Evolutionary conservation across 352 stramenopile genomes (phyloP).

Genomic region (Phytophthora colocasiae): DNA sequence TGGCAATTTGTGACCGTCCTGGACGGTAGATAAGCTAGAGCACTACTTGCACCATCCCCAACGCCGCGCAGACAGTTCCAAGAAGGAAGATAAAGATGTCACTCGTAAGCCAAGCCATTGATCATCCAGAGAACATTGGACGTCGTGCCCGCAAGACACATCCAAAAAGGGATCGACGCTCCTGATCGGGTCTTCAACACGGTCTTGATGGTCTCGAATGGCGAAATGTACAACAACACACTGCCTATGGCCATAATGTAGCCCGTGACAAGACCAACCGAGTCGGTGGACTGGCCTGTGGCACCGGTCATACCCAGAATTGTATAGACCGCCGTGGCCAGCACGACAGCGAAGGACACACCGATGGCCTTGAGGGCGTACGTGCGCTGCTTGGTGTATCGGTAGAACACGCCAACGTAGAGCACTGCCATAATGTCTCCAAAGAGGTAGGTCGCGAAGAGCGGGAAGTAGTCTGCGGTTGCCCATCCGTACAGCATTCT

Average conservation of each 20-base stretch:
- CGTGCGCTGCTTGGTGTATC: slow-evolving; percentile 32
- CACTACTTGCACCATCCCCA: slow-evolving; percentile 33
- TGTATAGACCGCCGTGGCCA: slow-evolving; percentile 24
- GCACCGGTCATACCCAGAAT: slow-evolving; percentile 32
- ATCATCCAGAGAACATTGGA: slow-evolving; percentile 49
- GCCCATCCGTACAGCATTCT: slow-evolving; percentile 48
- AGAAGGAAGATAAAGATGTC: slow-evolving; percentile 52
- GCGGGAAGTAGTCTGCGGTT: slow-evolving; percentile 39
- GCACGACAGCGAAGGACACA: slow-evolving; percentile 21
- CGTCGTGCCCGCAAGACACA: slow-evolving; percentile 30
- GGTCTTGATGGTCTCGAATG: slow-evolving; percentile 38
- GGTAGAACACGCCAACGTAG: slow-evolving; percentile 44
- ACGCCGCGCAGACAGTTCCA: slow-evolving; percentile 26
- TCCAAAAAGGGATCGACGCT: slow-evolving; percentile 36
- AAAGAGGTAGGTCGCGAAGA: slow-evolving; percentile 40
- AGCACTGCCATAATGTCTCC: slow-evolving; percentile 38
- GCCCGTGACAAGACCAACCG: slow-evolving; percentile 29
- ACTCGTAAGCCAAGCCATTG: slow-evolving; percentile 38
- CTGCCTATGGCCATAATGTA: slow-evolving; percentile 49
- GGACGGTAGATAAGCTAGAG: slow-evolving; percentile 39
- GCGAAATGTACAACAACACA: slow-evolving; percentile 40
- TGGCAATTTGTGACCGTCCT: not conserved
- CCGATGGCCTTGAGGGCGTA: slow-evolving; percentile 31
- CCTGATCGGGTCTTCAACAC: slow-evolving; percentile 40
- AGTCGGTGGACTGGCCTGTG: slow-evolving; percentile 28